phyloP scores from a whole-genome alignment of 2,329 filamentous ascomycete species.

The Xylariaceae sp. region DNA sequence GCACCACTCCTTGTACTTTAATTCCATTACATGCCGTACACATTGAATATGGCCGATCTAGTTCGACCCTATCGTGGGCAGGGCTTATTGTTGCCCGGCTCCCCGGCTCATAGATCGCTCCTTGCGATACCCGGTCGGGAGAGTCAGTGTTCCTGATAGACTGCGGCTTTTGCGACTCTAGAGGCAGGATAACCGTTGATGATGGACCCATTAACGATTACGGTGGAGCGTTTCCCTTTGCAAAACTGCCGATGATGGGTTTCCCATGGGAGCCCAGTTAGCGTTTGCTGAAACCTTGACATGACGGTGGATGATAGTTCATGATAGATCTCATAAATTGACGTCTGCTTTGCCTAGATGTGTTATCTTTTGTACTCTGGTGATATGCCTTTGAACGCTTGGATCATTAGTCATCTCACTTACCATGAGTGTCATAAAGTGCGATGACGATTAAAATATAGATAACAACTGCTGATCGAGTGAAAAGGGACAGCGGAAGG shows the following conservation, averaged over 20 bases:
- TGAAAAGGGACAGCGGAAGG: too few species aligned
- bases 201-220: conserved; percentile 5
- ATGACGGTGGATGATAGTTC: conserved; percentile 29
- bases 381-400: background rate
- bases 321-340: conserved; percentile 43
- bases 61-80: background rate
- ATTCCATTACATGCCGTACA: conserved; percentile 41
- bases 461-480: too few species aligned
- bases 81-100: conserved; percentile 1
- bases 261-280: conserved; percentile 17
- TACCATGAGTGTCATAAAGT: too few species aligned
- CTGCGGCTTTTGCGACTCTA: conserved; percentile 25
- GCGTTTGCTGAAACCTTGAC: conserved; percentile 23
- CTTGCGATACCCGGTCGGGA: conserved; percentile 11
- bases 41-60: conserved; percentile 9
- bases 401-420: too few species aligned
- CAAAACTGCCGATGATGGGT: conserved; percentile 1
- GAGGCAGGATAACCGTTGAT: conserved; percentile 22
- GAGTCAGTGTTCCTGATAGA: conserved; percentile 33
- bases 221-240: conserved; percentile 4
- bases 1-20: conserved; percentile 52
- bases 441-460: too few species aligned
- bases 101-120: conserved; percentile 19
- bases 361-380: background rate
- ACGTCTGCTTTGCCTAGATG: conserved; percentile 25